A percentile compares a stretch with the other conserved stretches of the same genome.
phyloP scores from a whole-genome alignment of 305 asterid genomes.

The Fraxinus baroniana region DNA sequence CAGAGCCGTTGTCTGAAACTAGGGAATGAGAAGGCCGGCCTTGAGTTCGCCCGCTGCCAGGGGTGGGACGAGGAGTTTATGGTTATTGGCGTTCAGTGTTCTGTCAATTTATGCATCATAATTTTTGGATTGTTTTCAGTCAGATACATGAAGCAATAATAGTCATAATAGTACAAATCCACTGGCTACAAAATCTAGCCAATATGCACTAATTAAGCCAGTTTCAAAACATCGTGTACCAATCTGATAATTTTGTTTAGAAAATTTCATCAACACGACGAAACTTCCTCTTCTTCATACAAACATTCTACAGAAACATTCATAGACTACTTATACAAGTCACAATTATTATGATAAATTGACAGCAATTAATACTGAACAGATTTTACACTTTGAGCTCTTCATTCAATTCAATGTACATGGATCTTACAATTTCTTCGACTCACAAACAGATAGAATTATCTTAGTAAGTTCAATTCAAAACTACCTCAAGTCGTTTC shows the following conservation, averaged over 20 bases:
- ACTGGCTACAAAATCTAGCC: neutral
- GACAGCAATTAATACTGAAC: neutral
- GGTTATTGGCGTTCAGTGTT: neutral
- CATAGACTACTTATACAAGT: neutral
- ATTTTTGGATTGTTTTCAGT: neutral
- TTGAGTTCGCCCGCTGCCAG: neutral
- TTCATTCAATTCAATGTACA: neutral
- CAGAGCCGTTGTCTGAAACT: constrained; percentile 26
- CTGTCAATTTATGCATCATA: neutral
- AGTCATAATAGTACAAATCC: neutral
- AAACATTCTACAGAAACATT: neutral
- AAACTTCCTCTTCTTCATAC: neutral
- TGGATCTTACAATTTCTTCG: neutral
- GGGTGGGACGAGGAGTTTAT: neutral
- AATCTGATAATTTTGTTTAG: neutral
- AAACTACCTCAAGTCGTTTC: neutral
- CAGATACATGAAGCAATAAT: neutral
- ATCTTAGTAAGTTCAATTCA: neutral
- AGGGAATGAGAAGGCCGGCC: constrained; percentile 31
- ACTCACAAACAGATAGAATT: neutral
- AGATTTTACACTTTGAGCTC: neutral
- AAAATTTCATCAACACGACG: neutral
- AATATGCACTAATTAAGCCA: neutral
- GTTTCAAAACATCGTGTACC: neutral
- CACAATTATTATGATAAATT: neutral